Percentiles rank a stretch among this genome's conserved stretches.
Conservation (phyloP, 192 early-diverging fungal genomes). For the Coemansia sp. region DNA sequence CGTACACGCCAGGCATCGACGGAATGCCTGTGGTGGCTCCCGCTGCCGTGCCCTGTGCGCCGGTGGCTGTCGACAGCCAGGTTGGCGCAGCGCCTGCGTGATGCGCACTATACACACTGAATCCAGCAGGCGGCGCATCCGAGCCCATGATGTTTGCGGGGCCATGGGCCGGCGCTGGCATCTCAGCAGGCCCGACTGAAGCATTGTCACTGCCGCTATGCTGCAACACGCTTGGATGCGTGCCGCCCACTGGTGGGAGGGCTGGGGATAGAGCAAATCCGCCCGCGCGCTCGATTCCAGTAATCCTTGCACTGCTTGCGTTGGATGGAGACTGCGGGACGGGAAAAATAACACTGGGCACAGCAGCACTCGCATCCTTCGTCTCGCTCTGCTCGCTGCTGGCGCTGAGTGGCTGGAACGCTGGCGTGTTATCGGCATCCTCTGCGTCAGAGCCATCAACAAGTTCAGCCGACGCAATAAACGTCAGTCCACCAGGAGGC, state of each 20-base stretch:
- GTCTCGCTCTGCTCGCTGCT: background rate
- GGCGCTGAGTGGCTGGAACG: background rate
- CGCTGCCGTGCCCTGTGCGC: background rate
- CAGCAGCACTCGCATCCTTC: background rate
- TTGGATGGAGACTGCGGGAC: background rate
- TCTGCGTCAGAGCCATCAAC: slow-evolving; percentile 26
- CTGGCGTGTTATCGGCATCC: background rate
- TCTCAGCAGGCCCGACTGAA: slow-evolving; percentile 3
- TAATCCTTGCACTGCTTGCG: background rate
- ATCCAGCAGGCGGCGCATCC: slow-evolving; percentile 21
- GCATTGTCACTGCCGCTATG: background rate
- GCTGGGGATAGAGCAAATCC: slow-evolving; percentile 29
- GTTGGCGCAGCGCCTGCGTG: slow-evolving; percentile 5
- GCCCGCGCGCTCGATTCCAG: slow-evolving; percentile 17
- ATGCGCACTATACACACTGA: slow-evolving; percentile 12
- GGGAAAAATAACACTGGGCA: background rate
- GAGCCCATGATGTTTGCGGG: background rate
- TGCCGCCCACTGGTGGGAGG: background rate
- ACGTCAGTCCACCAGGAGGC: slow-evolving; percentile 46
- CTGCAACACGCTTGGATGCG: background rate
- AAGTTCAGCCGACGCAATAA: slow-evolving; percentile 37
- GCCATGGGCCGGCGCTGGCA: slow-evolving; percentile 26
- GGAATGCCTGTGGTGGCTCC: slow-evolving; percentile 10
- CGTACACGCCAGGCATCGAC: slow-evolving; percentile 27
- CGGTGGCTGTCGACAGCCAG: slow-evolving; percentile 25